A percentile compares a stretch with the other conserved stretches of the same genome.
Conservation (phyloP, 2,329 filamentous ascomycete species). For the Arthrocladium fulminans region DNA sequence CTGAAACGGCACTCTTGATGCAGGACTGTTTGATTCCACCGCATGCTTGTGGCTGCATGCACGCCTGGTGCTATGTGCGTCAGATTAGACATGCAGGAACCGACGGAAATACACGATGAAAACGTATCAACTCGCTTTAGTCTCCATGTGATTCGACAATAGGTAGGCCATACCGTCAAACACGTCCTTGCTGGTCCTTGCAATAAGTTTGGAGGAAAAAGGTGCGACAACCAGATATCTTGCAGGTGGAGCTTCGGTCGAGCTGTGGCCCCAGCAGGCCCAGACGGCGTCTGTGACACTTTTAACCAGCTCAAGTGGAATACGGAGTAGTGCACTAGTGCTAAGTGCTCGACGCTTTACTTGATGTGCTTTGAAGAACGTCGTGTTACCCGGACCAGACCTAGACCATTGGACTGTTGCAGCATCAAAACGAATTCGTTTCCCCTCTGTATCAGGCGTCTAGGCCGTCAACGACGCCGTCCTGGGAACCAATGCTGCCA, state of each 20-base stretch:
- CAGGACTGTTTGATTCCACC: constrained; percentile 10
- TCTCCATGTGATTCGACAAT: neutral
- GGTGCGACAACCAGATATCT: constrained; percentile 4
- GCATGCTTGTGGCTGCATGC: constrained; percentile 2
- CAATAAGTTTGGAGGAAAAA: neutral
- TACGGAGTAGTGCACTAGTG: neutral
- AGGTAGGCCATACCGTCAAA: neutral
- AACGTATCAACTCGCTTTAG: neutral
- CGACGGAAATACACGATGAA: neutral
- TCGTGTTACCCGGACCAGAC: neutral
- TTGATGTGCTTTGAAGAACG: neutral
- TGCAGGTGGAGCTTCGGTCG: neutral
- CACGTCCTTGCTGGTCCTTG: neutral
- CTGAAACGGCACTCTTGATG: constrained; percentile 4
- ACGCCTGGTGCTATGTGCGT: constrained; percentile 7
- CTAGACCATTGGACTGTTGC: neutral
- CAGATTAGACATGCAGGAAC: neutral
- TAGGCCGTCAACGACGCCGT: neutral
- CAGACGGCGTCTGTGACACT: neutral
- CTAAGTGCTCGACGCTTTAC: neutral
- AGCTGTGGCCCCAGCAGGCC: neutral
- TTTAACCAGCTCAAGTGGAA: neutral
- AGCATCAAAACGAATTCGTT: neutral
- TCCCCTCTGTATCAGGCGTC: neutral
- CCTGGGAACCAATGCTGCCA: neutral